Conservation (phyloP, 371 early-diverging fungal genomes). For the Quaeritorhiza haematococci region DNA sequence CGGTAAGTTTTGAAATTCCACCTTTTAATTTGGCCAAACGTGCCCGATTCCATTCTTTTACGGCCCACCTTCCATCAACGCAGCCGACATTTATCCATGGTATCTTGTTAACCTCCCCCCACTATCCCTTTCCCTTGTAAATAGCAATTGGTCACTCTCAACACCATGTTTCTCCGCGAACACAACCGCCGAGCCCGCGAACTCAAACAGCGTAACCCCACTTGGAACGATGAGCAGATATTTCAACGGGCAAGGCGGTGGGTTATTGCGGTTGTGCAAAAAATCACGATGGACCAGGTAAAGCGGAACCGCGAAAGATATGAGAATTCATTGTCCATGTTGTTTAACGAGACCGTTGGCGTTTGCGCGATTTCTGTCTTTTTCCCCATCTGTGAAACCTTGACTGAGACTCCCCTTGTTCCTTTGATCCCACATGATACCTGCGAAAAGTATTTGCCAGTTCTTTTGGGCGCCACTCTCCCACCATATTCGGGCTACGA, state of each 20-base stretch:
- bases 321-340: no score
- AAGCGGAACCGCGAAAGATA: no score
- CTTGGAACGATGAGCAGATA: constrained; percentile 15
- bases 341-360: no score
- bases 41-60: neutral
- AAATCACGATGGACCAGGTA: constrained; percentile 6
- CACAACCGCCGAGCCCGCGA: constrained; percentile 13
- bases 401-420: neutral
- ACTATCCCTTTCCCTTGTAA: neutral
- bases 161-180: constrained; percentile 10
- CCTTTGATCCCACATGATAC: neutral
- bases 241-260: constrained; percentile 15
- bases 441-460: constrained; percentile 11
- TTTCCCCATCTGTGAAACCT: neutral
- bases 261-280: constrained; percentile 19
- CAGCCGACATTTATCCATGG: neutral
- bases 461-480: constrained; percentile 1
- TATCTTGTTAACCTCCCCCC: neutral
- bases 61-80: neutral
- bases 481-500: constrained; percentile 13
- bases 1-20: constrained; percentile 7
- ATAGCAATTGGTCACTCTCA: constrained; percentile 2
- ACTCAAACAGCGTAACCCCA: constrained; percentile 5
- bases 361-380: neutral
- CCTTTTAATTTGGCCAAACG: neutral